These are phyloP conservation scores for Candida orba DNA, from an alignment of 805 yeast genomes.

Conservation along the genomic window DNA sequence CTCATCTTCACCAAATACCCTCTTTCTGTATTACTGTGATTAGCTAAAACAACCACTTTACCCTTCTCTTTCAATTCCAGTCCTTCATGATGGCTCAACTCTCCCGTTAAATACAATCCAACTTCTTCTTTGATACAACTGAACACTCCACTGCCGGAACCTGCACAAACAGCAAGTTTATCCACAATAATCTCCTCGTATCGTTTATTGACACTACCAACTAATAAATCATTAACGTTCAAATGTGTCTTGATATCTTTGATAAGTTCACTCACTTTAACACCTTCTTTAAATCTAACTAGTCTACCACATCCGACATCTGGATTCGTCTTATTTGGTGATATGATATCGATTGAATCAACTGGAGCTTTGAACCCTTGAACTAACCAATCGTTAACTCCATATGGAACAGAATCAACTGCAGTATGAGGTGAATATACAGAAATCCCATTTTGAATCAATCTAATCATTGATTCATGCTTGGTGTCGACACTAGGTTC, in stretches of 20 bases:
- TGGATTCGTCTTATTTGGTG: conserved; percentile 30
- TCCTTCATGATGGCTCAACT: conserved; percentile 89
- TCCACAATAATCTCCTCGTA: conserved; percentile 25
- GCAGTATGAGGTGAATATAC: conserved; percentile 97
- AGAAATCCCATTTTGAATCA: conserved; percentile 71
- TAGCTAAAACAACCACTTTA: conserved; percentile 64
- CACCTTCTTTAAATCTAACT: not conserved
- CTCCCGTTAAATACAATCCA: conserved; percentile 86
- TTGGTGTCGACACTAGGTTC: conserved; percentile 60
- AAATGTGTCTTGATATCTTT: conserved; percentile 46
- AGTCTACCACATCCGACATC: conserved; percentile 18
- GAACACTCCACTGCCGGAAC: conserved; percentile 66
- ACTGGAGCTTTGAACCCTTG: conserved; percentile 42
- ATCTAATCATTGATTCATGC: conserved; percentile 63
- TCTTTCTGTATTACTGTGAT: conserved; percentile 90
- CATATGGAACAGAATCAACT: conserved; percentile 85
- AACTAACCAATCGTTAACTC: conserved; percentile 90
- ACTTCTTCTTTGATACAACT: conserved; percentile 37
- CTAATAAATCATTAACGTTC: conserved; percentile 50
- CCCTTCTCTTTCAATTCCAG: conserved; percentile 66
- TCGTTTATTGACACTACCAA: conserved; percentile 35
- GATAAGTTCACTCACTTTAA: conserved; percentile 29
- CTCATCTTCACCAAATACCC: conserved; percentile 60
- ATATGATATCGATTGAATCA: conserved; percentile 29
- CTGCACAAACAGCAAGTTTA: conserved; percentile 85